phyloP scores from a whole-genome alignment of 108 stramenopile species.

The Tribonema minus region DNA sequence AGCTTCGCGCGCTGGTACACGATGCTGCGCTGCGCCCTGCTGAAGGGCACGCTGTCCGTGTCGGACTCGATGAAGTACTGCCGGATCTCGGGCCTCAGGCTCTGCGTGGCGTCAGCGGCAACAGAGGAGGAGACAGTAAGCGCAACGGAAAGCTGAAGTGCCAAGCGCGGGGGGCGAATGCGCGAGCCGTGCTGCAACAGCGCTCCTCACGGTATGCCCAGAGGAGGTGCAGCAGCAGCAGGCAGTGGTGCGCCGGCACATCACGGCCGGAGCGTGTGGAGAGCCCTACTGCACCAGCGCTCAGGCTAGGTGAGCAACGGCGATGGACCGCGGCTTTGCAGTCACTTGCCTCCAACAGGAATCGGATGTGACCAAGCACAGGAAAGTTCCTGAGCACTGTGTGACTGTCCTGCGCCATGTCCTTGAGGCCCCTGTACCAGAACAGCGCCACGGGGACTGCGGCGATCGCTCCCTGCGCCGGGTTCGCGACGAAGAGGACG shows the following conservation, averaged over 20 bases:
- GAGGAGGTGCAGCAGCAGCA: not conserved
- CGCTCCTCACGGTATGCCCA: too few species aligned
- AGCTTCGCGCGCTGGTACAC: slow-evolving; percentile 73
- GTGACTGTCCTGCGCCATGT: slow-evolving; percentile 66
- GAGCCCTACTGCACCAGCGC: not conserved
- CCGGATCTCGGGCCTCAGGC: slow-evolving; percentile 76
- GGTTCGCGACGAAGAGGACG: slow-evolving; percentile 5
- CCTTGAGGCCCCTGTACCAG: slow-evolving; percentile 68
- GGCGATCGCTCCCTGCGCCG: slow-evolving; percentile 24
- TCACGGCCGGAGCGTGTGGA: not conserved
- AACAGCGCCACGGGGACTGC: slow-evolving; percentile 58
- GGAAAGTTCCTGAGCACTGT: slow-evolving; percentile 76
- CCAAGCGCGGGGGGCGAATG: too few species aligned
- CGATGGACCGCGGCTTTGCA: too few species aligned
- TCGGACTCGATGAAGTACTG: slow-evolving; percentile 75
- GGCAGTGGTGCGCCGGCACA: not conserved
- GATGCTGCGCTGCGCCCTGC: slow-evolving; percentile 61
- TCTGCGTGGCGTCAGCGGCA: slow-evolving; percentile 62
- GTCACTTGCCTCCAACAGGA: not conserved
- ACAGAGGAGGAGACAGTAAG: not conserved
- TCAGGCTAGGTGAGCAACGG: too few species aligned
- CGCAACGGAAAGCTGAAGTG: not conserved
- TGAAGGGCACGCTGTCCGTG: slow-evolving; percentile 67
- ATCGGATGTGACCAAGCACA: slow-evolving; percentile 72
- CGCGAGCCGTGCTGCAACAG: too few species aligned